Conservation (phyloP, 225 moss, liverwort and hornwort species). For the Thuidium tamariscinum region DNA sequence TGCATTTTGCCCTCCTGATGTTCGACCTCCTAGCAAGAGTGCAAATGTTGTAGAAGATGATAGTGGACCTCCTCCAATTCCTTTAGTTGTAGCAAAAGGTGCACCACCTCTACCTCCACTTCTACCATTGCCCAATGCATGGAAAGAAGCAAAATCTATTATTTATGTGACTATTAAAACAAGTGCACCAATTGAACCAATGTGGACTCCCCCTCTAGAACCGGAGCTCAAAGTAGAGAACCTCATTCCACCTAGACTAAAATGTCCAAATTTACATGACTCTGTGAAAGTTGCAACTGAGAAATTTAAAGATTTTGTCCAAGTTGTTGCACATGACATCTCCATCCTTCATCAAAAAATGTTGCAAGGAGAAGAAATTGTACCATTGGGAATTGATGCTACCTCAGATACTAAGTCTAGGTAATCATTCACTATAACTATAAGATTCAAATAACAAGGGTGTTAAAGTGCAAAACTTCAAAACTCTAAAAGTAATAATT, state of each 20-base stretch:
- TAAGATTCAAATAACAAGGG: neutral
- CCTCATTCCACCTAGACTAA: conserved; percentile 45
- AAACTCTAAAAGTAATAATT: neutral
- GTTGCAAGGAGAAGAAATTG: neutral
- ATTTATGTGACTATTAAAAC: conserved; percentile 40
- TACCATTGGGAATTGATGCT: neutral
- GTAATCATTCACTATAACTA: neutral
- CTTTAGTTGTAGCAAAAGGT: neutral
- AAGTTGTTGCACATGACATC: conserved; percentile 50
- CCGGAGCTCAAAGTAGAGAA: conserved; percentile 44
- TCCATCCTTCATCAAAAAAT: conserved; percentile 43
- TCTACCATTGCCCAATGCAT: conserved; percentile 38
- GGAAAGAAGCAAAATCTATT: conserved; percentile 43
- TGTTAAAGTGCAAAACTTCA: neutral
- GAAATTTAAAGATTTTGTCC: conserved; percentile 59
- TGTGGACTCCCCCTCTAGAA: conserved; percentile 55
- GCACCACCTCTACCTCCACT: neutral
- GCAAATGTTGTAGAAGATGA: conserved; percentile 18
- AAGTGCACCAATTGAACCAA: conserved; percentile 30
- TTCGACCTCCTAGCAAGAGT: conserved; percentile 10
- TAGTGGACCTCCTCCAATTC: neutral
- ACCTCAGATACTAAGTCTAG: neutral
- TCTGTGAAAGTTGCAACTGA: conserved; percentile 34
- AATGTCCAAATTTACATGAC: conserved; percentile 42
- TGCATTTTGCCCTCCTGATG: neutral